A percentile compares a stretch with the other conserved stretches of the same genome.
phyloP scores from a whole-genome alignment of 2,329 filamentous ascomycete genomes.

The Fusarium sp. region DNA sequence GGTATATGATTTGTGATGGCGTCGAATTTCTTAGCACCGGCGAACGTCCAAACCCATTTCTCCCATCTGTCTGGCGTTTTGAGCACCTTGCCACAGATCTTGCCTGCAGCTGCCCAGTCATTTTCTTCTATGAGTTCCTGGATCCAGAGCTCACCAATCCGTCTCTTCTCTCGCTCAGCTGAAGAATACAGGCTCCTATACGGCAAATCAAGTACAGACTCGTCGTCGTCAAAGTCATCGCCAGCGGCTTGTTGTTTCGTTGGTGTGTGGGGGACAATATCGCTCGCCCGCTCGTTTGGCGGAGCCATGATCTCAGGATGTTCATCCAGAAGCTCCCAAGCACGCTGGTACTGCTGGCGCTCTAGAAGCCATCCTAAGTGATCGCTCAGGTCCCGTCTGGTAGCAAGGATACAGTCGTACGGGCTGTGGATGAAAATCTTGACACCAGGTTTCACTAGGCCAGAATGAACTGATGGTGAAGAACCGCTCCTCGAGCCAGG shows the following conservation, averaged over 20 bases:
- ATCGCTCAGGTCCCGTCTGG: constrained; percentile 88
- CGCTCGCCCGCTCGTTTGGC: constrained; percentile 57
- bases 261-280: constrained; percentile 59
- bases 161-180: constrained; percentile 88
- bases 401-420: constrained; percentile 94
- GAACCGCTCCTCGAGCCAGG: constrained; percentile 46
- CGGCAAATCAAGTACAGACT: constrained; percentile 69
- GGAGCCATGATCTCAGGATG: constrained; percentile 81
- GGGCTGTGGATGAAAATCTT: constrained; percentile 97
- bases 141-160: constrained; percentile 94
- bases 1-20: constrained; percentile 92
- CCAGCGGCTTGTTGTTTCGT: constrained; percentile 58
- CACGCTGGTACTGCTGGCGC: constrained; percentile 84
- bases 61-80: constrained; percentile 89
- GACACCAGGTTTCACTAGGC: constrained; percentile 69
- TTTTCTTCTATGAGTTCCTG: constrained; percentile 83
- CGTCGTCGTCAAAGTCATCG: constrained; percentile 84
- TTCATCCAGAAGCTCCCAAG: constrained; percentile 91
- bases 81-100: constrained; percentile 87
- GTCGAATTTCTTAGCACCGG: constrained; percentile 87
- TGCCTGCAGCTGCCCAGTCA: constrained; percentile 84
- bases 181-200: constrained; percentile 73
- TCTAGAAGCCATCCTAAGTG: constrained; percentile 90
- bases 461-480: constrained; percentile 64
- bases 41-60: constrained; percentile 95